These are phyloP conservation scores for Piper longum DNA, from an alignment of 164 flowering plant genomes.

Conservation along the genomic window DNA sequence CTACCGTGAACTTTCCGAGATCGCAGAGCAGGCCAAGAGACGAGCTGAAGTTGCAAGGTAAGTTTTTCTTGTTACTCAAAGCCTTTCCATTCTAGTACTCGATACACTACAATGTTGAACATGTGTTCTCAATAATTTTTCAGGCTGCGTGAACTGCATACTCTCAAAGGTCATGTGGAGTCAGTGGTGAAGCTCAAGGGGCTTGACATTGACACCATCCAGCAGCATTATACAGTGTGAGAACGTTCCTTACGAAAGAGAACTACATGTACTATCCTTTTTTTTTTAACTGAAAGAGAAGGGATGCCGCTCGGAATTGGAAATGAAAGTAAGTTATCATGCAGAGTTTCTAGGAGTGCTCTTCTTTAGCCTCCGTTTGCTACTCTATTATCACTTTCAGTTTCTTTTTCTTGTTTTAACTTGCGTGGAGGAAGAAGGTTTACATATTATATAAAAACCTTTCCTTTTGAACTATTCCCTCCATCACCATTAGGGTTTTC, in stretches of 20 bases:
- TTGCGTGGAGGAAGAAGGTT: neutral
- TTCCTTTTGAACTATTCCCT: neutral
- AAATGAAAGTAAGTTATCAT: too few species aligned
- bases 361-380: neutral
- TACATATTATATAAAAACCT: neutral
- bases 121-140: neutral
- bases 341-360: neutral
- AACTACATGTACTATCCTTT: neutral
- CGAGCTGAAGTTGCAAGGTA: conserved; percentile 97
- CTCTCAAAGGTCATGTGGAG: conserved; percentile 70
- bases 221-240: conserved; percentile 65
- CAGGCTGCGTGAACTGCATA: conserved; percentile 64
- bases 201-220: conserved; percentile 58
- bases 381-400: too few species aligned
- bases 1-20: conserved; percentile 91
- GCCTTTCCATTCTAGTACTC: neutral
- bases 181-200: conserved; percentile 73
- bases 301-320: neutral
- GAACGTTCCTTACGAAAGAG: neutral
- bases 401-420: neutral
- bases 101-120: too few species aligned
- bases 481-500: neutral
- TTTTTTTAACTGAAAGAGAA: neutral
- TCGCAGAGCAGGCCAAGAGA: conserved; percentile 96
- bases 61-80: neutral